Percentiles rank a stretch among this genome's conserved stretches.
Conservation (phyloP, 2,329 filamentous ascomycete genomes). For the Colletotrichum melonis region DNA sequence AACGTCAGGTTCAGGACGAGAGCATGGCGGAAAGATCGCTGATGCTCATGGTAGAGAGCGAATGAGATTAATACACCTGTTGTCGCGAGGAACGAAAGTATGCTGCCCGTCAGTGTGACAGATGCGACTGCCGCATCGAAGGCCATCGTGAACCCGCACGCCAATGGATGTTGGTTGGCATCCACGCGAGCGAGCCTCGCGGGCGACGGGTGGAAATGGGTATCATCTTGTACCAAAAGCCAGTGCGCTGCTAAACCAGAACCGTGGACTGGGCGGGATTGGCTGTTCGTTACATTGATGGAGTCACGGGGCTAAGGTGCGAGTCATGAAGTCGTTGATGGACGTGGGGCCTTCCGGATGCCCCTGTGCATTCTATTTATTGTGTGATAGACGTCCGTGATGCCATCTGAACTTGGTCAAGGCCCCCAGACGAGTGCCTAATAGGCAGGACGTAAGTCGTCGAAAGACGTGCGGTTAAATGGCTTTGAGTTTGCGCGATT, state of each 20-base stretch:
- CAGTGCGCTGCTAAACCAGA: neutral
- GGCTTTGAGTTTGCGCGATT: neutral
- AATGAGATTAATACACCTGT: conserved; percentile 28
- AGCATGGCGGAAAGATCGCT: conserved; percentile 41
- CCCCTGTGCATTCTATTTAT: conserved; percentile 33
- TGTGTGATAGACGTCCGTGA: conserved; percentile 22
- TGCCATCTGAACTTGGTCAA: conserved; percentile 21
- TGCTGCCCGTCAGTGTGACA: conserved; percentile 31
- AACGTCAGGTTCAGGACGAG: conserved; percentile 39
- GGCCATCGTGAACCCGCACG: conserved; percentile 35
- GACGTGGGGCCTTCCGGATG: conserved; percentile 24
- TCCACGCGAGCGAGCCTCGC: conserved; percentile 12
- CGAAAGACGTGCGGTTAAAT: neutral
- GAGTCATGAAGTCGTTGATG: conserved; percentile 29
- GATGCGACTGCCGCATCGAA: conserved; percentile 33
- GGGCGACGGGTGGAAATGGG: conserved; percentile 19
- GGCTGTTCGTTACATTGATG: conserved; percentile 22
- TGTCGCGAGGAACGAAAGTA: conserved; percentile 32
- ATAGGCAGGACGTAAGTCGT: neutral
- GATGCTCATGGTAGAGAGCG: conserved; percentile 33
- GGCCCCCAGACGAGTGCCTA: neutral
- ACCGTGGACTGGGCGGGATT: conserved; percentile 8
- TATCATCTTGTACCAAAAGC: conserved; percentile 32
- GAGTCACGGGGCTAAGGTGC: conserved; percentile 23
- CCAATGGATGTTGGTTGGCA: conserved; percentile 22